Evolutionary conservation across 352 stramenopile species (phyloP), one percentile per base, ranked within the genome.

Genomic region (Globisporangium camurandrum): DNA sequence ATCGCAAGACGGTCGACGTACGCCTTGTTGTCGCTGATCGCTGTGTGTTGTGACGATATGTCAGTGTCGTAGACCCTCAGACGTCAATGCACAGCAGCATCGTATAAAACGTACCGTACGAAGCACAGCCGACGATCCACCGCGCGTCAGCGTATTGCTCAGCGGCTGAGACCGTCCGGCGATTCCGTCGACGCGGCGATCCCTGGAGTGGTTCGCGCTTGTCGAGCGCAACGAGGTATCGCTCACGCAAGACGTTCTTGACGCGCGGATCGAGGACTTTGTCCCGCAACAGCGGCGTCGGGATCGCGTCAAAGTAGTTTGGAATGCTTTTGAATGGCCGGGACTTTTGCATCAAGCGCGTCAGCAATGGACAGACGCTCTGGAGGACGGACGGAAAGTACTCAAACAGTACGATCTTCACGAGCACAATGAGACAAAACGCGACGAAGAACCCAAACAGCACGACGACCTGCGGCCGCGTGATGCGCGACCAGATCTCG

Each of bases 291-390:
- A 76, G 67, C 4, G 62, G 48, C 0, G 76, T 87, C 3, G 76
- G 68, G 56, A 90, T 86, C 12, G 79, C 72, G 33, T 93, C 78
- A 43, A 90, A 93, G 59, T 93, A 93, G 55, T 88, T 93, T 20
- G 81, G 81, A n/a, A 90, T 61, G 4, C 66, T 68, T 49, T 82
- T 86, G 16, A 66, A 62, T 22, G 73, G 59, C 24, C 81, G 75
- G 17, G 70, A 60, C 31, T 78, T 77, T 36, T 85, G 70, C 39
- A 84, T 61, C 42, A 84, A 51, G 0, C 62, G 69, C 45, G 67
- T 72, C 31, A 88, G 58, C 20, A 71, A 51, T 6, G 78, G 78
- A 26, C 83, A 76, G 5, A 85, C 49, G 31, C 62, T 82, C 37
- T 76, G 71, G 11, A 89, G 46, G 17, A 78, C 41, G 0, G 75